Base-by-base conservation (phyloP, 768 basidiomycete genomes). In the Gymnopilus junonius region DNA sequence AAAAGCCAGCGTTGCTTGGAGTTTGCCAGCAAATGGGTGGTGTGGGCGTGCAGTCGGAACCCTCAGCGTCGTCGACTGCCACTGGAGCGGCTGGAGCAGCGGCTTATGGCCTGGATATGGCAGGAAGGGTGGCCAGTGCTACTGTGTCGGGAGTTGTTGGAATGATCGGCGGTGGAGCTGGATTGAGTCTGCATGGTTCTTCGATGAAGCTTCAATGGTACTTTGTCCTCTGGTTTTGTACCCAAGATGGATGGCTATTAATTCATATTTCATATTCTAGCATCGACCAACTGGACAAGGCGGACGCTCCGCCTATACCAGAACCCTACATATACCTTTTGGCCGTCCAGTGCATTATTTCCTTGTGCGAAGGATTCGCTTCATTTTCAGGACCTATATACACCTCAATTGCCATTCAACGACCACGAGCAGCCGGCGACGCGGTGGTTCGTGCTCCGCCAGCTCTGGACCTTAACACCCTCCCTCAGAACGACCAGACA, bases 211-310 rank as follows among this genome's bases (percentile, higher is more conserved):
- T 97, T 25, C 94, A 95, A 74, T 95, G 96, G 95, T 95, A 63
- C 11, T 25, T 21, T n/a, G n/a, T n/a, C 8, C 10, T 15, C 20
- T 42, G 87, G 21, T 11, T 42, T 17, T 32, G n/a, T 40, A 34
- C 32, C 23, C 48, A 12, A 8, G 34, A 6, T 15, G 25, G 2
- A 4, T 14, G 6, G 14, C 27, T 10, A 37, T 15, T 10, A 12
- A 54, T 64, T 67, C 35, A 62, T 59, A 39, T 40, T 31, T 5
- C 43, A 32, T 3, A 37, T 55, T 17, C 25, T 69, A 97, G 96
- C 73, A 98, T 99, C 68, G 97, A 99, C 73, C 97, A 99, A 74
- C 86, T 98, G 12, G 97, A 99, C 79, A 99, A 99, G 75, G 92
- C 94, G 0, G 97, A 99, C 68, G 88, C 95, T 0, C 97, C 97